phyloP scores from a whole-genome alignment of 345 rosid genomes.

The Camelina laxa region DNA sequence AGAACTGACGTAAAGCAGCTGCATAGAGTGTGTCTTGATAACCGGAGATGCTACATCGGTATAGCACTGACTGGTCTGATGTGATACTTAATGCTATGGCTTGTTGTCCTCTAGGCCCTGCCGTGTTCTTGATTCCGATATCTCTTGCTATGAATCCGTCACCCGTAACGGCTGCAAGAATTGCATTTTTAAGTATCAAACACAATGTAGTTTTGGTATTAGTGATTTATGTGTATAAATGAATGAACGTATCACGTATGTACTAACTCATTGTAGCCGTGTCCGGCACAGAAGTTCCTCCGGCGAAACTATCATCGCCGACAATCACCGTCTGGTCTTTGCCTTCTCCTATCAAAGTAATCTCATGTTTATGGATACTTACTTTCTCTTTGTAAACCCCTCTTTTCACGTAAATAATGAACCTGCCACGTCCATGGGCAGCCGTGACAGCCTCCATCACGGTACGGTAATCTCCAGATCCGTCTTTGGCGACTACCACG shows the following conservation, averaged over 20 bases:
- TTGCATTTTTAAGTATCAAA: not conserved
- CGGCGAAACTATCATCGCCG: constrained; percentile 54
- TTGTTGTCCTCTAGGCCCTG: constrained; percentile 71
- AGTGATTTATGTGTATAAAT: not conserved
- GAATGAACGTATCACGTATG: constrained; percentile 30
- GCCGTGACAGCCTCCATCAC: constrained; percentile 69
- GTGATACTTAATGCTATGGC: constrained; percentile 68
- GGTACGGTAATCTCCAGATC: constrained; percentile 69
- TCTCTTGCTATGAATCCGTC: constrained; percentile 76
- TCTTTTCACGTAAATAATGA: constrained; percentile 77
- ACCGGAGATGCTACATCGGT: constrained; percentile 73
- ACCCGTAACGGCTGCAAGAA: constrained; percentile 63
- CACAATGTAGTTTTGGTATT: constrained; percentile 4
- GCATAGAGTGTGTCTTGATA: constrained; percentile 88
- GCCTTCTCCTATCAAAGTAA: constrained; percentile 86
- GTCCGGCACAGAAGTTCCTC: constrained; percentile 65
- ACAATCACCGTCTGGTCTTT: constrained; percentile 65
- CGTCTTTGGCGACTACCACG: constrained; percentile 78
- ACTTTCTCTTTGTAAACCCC: constrained; percentile 82
- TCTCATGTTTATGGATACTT: constrained; percentile 54
- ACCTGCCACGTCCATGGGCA: constrained; percentile 58
- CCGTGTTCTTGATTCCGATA: constrained; percentile 80
- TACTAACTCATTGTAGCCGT: constrained; percentile 78
- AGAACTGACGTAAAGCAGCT: constrained; percentile 72
- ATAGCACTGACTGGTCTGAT: constrained; percentile 71